Base-by-base conservation (phyloP, 83 land plant species). In the Picea abies region DNA sequence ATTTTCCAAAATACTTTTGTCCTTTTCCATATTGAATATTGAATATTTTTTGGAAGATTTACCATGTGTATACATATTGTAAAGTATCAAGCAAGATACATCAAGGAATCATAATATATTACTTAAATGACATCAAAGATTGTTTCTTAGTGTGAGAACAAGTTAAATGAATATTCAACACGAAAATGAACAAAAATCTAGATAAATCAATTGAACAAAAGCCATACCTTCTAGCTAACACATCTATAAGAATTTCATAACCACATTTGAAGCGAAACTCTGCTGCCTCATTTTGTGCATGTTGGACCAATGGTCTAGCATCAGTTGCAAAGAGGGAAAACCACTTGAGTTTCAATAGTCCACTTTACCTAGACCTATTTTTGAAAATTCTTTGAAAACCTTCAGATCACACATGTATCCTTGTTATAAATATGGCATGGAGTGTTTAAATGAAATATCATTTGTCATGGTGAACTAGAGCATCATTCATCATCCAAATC, bases 171-270 rank as follows among this genome's bases (percentile, higher is more conserved):
- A 26, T 68, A 11, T 23, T 68, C 71, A 68, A 68, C 71, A 68
- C 16, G 14, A 68, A 32, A 68, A 26, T 29, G 35, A 26, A 68
- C 15, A 25, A 68, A 68, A 26, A 32, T 12, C 29, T 32, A 15
- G 35, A 19, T 39, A 71, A 71, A 44, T 49, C 37, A 39, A 37
- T 39, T 19, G 0, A 39, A 71, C 20, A 72, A 47, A 41, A 9
- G 11, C 0, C 80, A 79, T 92, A 97, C 99, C 99, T 89, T 80
- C 86, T 91, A 41, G 98, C 94, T 80, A 97, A 84, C 7, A 87
- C 90, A 79, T 97, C 99, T 4, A 90, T 95, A 52, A 98, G 99
- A 89, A 97, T 95, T 66, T 97, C 98, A 82, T 97, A 97, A 61
- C 99, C 99, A 87, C 88, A 88, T 87, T 89, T 93, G 82, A 88